These are phyloP conservation scores for Arthrobotrys conoides DNA, from an alignment of 2,329 filamentous ascomycete species.

Conservation along the genomic window DNA sequence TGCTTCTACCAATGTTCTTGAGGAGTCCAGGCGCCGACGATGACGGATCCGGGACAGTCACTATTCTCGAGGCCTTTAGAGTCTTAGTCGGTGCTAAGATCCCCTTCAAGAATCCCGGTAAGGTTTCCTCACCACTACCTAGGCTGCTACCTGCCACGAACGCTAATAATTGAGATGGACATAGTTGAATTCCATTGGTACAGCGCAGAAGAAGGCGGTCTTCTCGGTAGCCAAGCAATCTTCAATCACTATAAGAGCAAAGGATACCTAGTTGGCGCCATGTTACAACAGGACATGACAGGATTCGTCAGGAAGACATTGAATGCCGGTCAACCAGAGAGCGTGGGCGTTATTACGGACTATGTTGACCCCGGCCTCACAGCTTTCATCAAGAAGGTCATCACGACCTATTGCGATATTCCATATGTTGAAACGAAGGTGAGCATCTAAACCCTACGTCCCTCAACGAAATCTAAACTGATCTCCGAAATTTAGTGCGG, in stretches of 20 bases:
- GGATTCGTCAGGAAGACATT: slow-evolving; percentile 87
- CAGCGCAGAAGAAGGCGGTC: slow-evolving; percentile 87
- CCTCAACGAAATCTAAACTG: neutral
- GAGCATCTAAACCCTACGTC: neutral
- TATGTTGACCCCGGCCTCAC: slow-evolving; percentile 87
- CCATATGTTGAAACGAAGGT: slow-evolving; percentile 80
- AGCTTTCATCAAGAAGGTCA: slow-evolving; percentile 88
- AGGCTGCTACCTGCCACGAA: neutral
- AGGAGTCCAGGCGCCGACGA: slow-evolving; percentile 95
- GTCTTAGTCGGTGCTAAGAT: slow-evolving; percentile 75
- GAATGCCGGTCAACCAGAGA: slow-evolving; percentile 84
- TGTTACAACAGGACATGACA: slow-evolving; percentile 99
- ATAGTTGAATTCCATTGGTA: slow-evolving; percentile 97
- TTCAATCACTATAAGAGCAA: slow-evolving; percentile 84
- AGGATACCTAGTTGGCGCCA: slow-evolving; percentile 85
- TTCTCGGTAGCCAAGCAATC: slow-evolving; percentile 89
- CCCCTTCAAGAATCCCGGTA: slow-evolving; percentile 55
- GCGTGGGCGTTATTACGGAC: slow-evolving; percentile 92
- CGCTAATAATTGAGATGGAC: slow-evolving; percentile 71
- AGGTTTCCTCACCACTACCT: neutral
- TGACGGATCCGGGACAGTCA: slow-evolving; percentile 92
- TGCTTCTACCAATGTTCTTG: slow-evolving; percentile 86
- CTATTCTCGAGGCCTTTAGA: slow-evolving; percentile 90
- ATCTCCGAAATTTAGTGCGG: slow-evolving; percentile 72
- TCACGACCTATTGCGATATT: slow-evolving; percentile 88